Conservation (phyloP, 1,284 basidiomycete species). For the Ceratobasidium sp. region DNA sequence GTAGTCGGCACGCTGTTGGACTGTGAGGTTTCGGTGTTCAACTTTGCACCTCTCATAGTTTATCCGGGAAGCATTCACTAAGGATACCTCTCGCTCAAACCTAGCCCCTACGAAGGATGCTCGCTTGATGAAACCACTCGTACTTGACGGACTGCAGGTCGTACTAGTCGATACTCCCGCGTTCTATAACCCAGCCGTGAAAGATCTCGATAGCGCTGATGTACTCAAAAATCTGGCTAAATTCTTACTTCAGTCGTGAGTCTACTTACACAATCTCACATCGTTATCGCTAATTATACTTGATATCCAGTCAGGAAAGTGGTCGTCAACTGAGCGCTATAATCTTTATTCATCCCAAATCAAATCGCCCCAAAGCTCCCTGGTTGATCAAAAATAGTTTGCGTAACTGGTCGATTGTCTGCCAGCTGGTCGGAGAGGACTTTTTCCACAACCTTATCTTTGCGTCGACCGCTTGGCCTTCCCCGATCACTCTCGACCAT, state of each 20-base stretch:
- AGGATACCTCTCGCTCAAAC: background rate
- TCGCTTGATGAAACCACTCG: conserved; percentile 1
- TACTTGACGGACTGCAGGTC: conserved; percentile 2
- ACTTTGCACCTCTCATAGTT: background rate
- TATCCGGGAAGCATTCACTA: conserved; percentile 2
- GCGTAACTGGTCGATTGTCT: conserved; percentile 3
- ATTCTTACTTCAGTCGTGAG: conserved; percentile 11
- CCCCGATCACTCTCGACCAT: conserved; percentile 3
- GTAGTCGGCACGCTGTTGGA: too few species aligned
- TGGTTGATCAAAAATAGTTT: conserved; percentile 2
- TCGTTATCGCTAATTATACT: background rate
- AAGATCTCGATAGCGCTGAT: conserved; percentile 15
- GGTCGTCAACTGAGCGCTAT: background rate
- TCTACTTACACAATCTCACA: background rate
- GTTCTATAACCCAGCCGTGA: conserved; percentile 12
- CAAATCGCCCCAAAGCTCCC: background rate
- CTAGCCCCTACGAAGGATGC: background rate
- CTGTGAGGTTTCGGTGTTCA: background rate
- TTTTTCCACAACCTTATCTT: conserved; percentile 17
- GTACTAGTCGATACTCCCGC: conserved; percentile 18
- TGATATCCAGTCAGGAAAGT: conserved; percentile 14
- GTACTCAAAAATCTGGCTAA: background rate
- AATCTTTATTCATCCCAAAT: conserved; percentile 11
- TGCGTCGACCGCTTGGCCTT: background rate
- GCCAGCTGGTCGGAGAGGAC: conserved; percentile 5